phyloP scores from a whole-genome alignment of 306 rosid species.

The Castanospermum australe region DNA sequence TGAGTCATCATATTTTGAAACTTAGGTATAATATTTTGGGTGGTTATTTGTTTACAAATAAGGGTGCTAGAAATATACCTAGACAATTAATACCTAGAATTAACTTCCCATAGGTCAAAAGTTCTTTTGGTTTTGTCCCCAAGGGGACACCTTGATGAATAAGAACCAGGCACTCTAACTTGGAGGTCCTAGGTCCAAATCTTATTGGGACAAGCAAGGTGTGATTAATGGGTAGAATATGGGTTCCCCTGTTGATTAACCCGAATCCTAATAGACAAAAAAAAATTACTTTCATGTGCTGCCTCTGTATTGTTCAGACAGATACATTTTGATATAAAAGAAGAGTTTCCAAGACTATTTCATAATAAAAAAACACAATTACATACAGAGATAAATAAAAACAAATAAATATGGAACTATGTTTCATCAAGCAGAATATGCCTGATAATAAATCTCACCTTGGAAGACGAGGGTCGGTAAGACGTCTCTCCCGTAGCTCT shows the following conservation, averaged over 20 bases:
- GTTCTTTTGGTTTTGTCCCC: background rate
- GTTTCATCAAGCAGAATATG: background rate
- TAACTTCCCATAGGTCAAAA: background rate
- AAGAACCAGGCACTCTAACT: background rate
- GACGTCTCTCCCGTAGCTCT: constrained; percentile 78
- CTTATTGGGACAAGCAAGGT: background rate
- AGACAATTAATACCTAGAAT: background rate
- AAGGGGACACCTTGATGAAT: background rate
- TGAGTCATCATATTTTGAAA: background rate
- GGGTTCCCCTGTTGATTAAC: background rate
- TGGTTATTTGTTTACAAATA: background rate
- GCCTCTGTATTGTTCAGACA: background rate
- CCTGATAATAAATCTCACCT: constrained; percentile 45
- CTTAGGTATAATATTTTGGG: background rate
- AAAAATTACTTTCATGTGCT: background rate
- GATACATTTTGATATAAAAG: background rate
- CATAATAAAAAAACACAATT: background rate
- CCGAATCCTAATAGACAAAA: background rate
- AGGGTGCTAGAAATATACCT: background rate
- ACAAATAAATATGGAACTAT: background rate
- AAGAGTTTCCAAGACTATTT: background rate
- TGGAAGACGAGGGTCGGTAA: constrained; percentile 83
- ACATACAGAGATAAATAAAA: background rate
- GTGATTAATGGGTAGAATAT: background rate
- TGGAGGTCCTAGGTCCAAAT: background rate